Base-by-base conservation (phyloP, 805 yeast species). In the Debaryomyces tyrocola region DNA sequence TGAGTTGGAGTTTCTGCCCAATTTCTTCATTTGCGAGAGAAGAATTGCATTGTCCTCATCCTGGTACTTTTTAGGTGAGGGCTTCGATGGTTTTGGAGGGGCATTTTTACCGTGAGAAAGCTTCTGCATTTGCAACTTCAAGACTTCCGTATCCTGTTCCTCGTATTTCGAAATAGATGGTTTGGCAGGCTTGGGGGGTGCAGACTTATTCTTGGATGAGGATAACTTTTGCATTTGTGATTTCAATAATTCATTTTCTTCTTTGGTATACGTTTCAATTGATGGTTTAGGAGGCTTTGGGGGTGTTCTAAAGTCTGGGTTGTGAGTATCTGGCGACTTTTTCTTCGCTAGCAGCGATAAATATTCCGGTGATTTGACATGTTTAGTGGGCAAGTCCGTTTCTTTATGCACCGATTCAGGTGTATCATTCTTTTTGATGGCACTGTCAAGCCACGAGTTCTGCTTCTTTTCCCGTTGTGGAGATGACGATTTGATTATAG, bases 61-160 rank as follows among this genome's bases (percentile, higher is more conserved):
- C 42, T 59, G 57, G 44, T 59, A 65, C 14, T 51, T 50, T 6
- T 49, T 49, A 38, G 54, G 43, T 4, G 55, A 42, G 9, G 56
- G 50, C 37, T 54, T 44, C 6, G 57, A 43, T 7, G 54, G 49
- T 33, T 47, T 47, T n/a, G 51, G 35, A 4, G 56, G 54, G 17
- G 18, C 27, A 2, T 29, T 20, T 21, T 37, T 35, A 2, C 24
- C 24, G 2, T 12, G 24, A 35, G 20, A 18, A 18, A 67, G 49
- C 47, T 51, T 60, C 35, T 51, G 53, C 52, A 65, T 52, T 40
- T 66, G 70, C 2, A 55, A 34, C 37, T 55, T 47, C 43, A 67
- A 52, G 4, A 51, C 45, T 39, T 60, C 59, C 2, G 62, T 44
- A 37, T 67, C 70, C 27, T 48, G 45, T 11, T 46, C 46, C 41